Base-by-base conservation (phyloP, 495 filamentous ascomycete genomes). In the Neurospora tetrasperma region DNA sequence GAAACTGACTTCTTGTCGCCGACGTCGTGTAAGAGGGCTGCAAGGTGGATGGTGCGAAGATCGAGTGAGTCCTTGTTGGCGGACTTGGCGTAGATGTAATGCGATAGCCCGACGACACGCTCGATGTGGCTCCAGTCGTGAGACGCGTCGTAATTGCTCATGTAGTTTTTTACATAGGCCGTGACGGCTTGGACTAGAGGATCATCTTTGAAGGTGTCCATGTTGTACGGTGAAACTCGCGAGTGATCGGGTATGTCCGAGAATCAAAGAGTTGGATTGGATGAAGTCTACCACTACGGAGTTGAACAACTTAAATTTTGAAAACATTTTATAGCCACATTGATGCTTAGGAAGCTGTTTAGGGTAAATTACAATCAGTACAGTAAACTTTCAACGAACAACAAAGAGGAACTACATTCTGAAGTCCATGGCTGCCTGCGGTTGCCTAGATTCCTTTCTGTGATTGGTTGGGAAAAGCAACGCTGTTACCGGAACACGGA, bases 91-190 rank as follows among this genome's bases (percentile, higher is more conserved):
- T 86, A 84, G 69, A 85, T 83, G 78, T 81, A 73, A 69, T 88
- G 86, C n/a, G 93, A 87, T 9, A 97, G 87, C 16, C 86, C 81
- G 8, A 92, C 82, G 41, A 98, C 95, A 46, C 96, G 90, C 71
- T 89, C 80, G 73, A 98, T 91, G 80, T 98, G 95, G 46, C 84
- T 80, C 82, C 89, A 94, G 83, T 96, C 91, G 83, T 98, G 96
- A 7, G 92, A 95, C 27, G 88, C 87, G 82, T 98, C 96, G 82
- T 93, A 92, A 66, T 86, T 82, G 46, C 88, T 83, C 94, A 97
- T 97, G 86, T 91, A 94, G 12, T 82, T 76, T 73, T 86, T 82
- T 38, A 92, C 89, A 77, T 90, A 91, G 69, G 79, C 75, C 31
- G 83, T 85, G 73, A 89, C 84, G n/a, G 82, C 71, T 23, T 79